Conservation (phyloP, 2,329 filamentous ascomycete species). For the Diaporthe eres region DNA sequence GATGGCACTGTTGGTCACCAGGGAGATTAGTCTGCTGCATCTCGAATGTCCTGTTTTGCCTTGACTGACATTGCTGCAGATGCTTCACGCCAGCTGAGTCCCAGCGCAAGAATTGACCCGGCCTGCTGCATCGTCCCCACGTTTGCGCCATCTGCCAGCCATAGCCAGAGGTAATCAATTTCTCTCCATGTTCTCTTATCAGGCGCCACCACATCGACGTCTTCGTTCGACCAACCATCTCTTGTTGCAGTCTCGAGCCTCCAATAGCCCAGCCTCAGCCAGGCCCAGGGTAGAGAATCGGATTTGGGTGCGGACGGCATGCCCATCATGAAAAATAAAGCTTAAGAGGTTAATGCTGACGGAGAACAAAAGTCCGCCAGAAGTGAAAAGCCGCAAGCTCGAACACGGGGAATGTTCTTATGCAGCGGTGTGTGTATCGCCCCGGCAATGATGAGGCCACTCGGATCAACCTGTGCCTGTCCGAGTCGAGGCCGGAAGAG, state of each 20-base stretch:
- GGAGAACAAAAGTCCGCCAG: background rate
- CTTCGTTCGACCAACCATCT: slow-evolving; percentile 43
- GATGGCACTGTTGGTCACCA: slow-evolving; percentile 35
- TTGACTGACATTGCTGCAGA: slow-evolving; percentile 45
- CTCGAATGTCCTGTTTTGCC: too few relatives aligned
- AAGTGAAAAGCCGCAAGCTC: background rate
- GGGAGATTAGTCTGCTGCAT: background rate
- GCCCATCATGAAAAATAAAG: background rate
- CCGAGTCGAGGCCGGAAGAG: background rate
- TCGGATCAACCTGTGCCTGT: background rate
- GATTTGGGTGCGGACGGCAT: background rate
- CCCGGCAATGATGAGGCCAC: background rate
- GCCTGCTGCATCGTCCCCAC: slow-evolving; percentile 47
- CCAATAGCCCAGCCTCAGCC: slow-evolving; percentile 41
- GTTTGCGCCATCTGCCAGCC: slow-evolving; percentile 45
- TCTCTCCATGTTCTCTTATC: slow-evolving; percentile 42
- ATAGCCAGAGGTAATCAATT: slow-evolving; percentile 45
- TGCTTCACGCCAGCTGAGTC: slow-evolving; percentile 46
- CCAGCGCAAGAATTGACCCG: slow-evolving; percentile 43
- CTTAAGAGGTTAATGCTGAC: background rate
- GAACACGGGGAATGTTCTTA: background rate
- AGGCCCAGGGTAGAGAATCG: background rate
- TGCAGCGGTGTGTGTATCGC: background rate
- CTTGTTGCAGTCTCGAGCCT: slow-evolving; percentile 39
- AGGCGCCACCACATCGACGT: slow-evolving; percentile 42